A percentile compares a stretch with the other conserved stretches of the same genome.
phyloP scores from a whole-genome alignment of 2,329 filamentous ascomycete species.

The Talaromyces marneffei region DNA sequence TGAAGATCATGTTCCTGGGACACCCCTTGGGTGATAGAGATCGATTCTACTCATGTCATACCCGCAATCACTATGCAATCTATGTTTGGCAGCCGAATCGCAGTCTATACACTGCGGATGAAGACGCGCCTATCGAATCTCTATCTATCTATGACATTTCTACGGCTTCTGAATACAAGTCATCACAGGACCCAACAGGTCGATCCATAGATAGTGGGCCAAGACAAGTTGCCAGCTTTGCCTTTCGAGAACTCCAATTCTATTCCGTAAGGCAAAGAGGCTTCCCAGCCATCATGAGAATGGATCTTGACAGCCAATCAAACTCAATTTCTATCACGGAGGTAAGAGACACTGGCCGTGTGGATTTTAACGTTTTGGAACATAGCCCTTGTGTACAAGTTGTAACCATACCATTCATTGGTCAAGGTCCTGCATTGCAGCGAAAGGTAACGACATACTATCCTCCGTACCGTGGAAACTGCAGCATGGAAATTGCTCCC shows the following conservation, averaged over 20 bases:
- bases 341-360: constrained; percentile 48
- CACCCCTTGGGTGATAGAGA: constrained; percentile 51
- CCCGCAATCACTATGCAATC: constrained; percentile 53
- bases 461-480: constrained; percentile 42
- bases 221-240: constrained; percentile 41
- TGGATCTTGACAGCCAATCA: constrained; percentile 48
- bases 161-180: constrained; percentile 43
- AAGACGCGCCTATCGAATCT: constrained; percentile 54
- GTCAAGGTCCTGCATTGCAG: constrained; percentile 48
- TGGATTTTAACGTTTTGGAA: constrained; percentile 19
- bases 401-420: constrained; percentile 51
- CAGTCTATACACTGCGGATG: constrained; percentile 48
- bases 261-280: constrained; percentile 50
- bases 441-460: constrained; percentile 40
- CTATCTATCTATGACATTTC: constrained; percentile 58
- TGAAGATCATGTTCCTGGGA: constrained; percentile 55
- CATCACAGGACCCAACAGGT: constrained; percentile 47
- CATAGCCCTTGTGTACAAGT: constrained; percentile 43
- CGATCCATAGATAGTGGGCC: constrained; percentile 20
- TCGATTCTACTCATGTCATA: constrained; percentile 60
- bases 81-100: constrained; percentile 58
- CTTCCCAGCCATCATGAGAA: constrained; percentile 45
- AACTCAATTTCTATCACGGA: constrained; percentile 50
- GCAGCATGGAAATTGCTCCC: constrained; percentile 31
- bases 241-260: constrained; percentile 48